Conservation (phyloP, 768 basidiomycete genomes). For the Kwoniella newhampshirensis region DNA sequence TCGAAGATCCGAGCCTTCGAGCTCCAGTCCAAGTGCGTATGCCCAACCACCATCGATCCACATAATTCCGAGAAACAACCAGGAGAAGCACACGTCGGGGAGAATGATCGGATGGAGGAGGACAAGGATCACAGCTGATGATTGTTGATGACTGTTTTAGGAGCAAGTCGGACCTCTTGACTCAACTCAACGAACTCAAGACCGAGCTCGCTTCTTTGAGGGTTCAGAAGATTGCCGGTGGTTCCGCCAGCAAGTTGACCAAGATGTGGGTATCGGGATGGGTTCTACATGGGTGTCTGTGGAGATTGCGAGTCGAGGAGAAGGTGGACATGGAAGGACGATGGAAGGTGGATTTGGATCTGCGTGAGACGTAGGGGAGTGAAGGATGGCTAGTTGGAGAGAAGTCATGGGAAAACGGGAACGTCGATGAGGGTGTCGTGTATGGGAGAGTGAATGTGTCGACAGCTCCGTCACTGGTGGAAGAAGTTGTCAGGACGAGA, state of each 20-base stretch:
- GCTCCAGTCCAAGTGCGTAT: slow-evolving; percentile 53
- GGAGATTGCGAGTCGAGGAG: too few species aligned
- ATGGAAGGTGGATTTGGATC: background rate
- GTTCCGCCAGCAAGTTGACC: slow-evolving; percentile 90
- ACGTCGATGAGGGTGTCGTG: background rate
- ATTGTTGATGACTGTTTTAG: slow-evolving; percentile 43
- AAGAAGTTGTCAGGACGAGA: background rate
- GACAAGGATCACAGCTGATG: slow-evolving; percentile 8
- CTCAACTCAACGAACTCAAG: slow-evolving; percentile 92
- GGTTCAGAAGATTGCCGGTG: slow-evolving; percentile 97
- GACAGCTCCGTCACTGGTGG: background rate
- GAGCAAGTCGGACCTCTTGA: slow-evolving; percentile 94
- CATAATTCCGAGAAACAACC: too few species aligned
- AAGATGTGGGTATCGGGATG: slow-evolving; percentile 73
- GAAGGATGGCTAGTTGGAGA: background rate
- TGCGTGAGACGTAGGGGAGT: background rate
- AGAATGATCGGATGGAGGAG: background rate
- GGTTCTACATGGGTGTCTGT: background rate
- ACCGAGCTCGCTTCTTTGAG: slow-evolving; percentile 87
- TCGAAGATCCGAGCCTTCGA: slow-evolving; percentile 53
- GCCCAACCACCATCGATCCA: background rate
- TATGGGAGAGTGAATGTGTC: background rate
- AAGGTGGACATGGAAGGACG: background rate
- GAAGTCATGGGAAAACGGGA: background rate
- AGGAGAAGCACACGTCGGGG: too few species aligned